Evolutionary conservation across 2,329 filamentous ascomycete species (phyloP).

Genomic region (Cladosporium velox): DNA sequence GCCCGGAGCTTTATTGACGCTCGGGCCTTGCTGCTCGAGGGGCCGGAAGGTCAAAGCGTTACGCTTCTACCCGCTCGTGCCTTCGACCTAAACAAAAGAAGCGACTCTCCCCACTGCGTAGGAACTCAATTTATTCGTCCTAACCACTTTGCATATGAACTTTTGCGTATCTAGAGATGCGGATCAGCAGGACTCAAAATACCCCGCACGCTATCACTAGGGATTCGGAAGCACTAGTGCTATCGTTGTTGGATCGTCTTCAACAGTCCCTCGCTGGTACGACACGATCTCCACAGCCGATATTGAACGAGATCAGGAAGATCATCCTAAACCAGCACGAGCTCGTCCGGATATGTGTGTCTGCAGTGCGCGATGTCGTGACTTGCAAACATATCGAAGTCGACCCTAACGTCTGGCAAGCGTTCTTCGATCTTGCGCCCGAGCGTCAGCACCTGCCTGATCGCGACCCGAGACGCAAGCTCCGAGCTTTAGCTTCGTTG

Average conservation of each 20-base stretch:
- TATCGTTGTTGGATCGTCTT: neutral
- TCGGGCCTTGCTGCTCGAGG: too few species aligned
- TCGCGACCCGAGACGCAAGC: neutral
- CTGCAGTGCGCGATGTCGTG: neutral
- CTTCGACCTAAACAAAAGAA: neutral
- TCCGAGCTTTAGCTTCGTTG: neutral
- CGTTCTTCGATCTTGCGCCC: neutral
- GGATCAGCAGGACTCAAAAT: neutral
- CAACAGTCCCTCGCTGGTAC: neutral
- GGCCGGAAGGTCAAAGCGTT: too few species aligned
- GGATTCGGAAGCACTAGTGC: neutral
- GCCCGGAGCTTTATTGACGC: too few species aligned
- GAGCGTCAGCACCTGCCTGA: neutral
- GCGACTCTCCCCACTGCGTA: neutral
- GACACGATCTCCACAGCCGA: neutral
- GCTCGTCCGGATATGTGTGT: neutral
- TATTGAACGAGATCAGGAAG: neutral
- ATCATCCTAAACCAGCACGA: neutral
- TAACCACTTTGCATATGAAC: neutral
- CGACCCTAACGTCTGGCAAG: neutral
- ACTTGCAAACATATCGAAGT: neutral
- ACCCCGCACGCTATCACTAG: neutral
- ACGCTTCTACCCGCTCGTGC: too few species aligned
- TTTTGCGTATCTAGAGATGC: neutral
- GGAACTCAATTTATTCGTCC: neutral